A percentile compares a stretch with the other conserved stretches of the same genome.
Conservation (phyloP, 345 rosid species). For the Clausena lansium region DNA sequence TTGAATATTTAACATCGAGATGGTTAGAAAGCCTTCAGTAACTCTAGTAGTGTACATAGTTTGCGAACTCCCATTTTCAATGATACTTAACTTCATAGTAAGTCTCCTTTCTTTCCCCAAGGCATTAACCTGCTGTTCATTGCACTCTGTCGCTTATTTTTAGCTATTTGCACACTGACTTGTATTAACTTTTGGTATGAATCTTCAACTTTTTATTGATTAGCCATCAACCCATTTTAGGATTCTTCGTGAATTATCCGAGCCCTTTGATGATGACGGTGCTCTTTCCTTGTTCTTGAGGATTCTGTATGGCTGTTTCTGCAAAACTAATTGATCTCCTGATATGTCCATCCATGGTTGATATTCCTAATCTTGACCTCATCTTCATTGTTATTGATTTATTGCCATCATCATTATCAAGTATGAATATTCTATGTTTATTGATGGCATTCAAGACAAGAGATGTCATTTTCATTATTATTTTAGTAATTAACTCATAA, state of each 20-base stretch:
- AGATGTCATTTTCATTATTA: constrained; percentile 11
- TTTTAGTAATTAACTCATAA: background rate
- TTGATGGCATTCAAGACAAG: background rate
- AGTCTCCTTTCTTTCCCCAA: background rate
- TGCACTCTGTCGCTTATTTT: background rate
- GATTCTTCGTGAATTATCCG: background rate
- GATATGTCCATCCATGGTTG: background rate
- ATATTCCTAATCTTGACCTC: background rate
- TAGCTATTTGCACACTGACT: background rate
- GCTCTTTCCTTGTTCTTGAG: background rate
- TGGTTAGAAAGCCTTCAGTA: constrained; percentile 7
- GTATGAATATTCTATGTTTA: background rate
- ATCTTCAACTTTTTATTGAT: no score
- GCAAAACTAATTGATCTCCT: background rate
- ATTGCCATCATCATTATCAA: background rate
- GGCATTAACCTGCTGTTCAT: background rate
- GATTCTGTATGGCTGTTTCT: background rate
- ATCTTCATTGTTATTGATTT: background rate
- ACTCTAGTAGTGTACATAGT: background rate
- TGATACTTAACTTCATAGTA: background rate
- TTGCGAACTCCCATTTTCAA: background rate
- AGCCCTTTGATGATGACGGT: background rate
- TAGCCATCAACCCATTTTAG: no score
- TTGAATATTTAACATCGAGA: constrained; percentile 4
- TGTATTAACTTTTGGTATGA: no score